Percentiles rank a stretch among this genome's conserved stretches.
phyloP scores from a whole-genome alignment of 345 rosid genomes.

The Euclidium syriacum region DNA sequence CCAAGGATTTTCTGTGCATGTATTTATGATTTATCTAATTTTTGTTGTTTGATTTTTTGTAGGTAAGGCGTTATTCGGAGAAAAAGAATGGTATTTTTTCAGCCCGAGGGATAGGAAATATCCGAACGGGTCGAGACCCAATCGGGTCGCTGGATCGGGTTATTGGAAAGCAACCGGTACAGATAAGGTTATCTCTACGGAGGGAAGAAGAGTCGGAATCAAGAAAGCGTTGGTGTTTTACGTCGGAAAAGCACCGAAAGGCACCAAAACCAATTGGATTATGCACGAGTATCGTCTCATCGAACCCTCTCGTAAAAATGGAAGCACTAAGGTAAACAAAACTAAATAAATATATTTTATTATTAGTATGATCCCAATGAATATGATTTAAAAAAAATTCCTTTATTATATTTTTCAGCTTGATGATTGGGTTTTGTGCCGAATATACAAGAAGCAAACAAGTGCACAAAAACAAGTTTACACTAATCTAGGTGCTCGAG shows the following conservation, averaged over 20 bases:
- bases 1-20: not conserved
- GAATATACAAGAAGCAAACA: constrained; percentile 80
- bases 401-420: constrained; percentile 34
- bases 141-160: constrained; percentile 89
- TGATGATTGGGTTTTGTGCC: constrained; percentile 96
- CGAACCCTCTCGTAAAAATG: constrained; percentile 48
- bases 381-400: not conserved
- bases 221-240: constrained; percentile 94
- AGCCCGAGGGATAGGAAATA: constrained; percentile 91
- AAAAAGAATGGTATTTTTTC: constrained; percentile 94
- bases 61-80: constrained; percentile 91
- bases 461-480: constrained; percentile 48
- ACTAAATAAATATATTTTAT: not conserved
- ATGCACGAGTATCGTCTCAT: constrained; percentile 95
- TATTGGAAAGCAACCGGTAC: constrained; percentile 99
- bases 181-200: constrained; percentile 64
- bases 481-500: constrained; percentile 34
- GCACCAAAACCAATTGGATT: constrained; percentile 96
- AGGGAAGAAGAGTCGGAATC: constrained; percentile 78
- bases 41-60: constrained; percentile 8
- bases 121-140: constrained; percentile 94
- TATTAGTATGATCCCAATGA: not conserved
- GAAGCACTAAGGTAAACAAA: constrained; percentile 59
- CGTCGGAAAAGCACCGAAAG: constrained; percentile 90
- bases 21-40: not conserved